Conservation (phyloP, 2,329 filamentous ascomycete species). For the Tolypocladium ophioglossoides region DNA sequence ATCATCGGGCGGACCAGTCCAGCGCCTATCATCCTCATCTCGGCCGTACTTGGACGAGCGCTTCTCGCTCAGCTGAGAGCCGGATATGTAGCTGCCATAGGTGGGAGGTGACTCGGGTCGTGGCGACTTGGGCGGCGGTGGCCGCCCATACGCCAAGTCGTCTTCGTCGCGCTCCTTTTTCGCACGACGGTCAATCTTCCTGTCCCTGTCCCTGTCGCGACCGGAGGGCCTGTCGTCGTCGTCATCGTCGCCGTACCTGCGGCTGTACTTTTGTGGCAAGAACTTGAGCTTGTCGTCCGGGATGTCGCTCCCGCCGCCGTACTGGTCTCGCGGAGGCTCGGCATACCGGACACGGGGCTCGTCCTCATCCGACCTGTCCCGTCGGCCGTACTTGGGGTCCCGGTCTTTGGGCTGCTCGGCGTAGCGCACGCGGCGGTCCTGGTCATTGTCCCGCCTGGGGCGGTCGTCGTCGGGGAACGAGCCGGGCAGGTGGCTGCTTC, state of each 20-base stretch:
- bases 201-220: conserved; percentile 11
- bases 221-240: conserved; percentile 7
- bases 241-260: conserved; percentile 17
- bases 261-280: conserved; percentile 37
- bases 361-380: conserved; percentile 7
- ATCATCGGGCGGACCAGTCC: conserved; percentile 3
- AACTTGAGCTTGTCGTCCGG: conserved; percentile 30
- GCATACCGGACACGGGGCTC: conserved; percentile 10
- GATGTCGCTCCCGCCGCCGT: conserved; percentile 9
- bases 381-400: conserved; percentile 4
- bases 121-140: conserved; percentile 14
- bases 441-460: conserved; percentile 8
- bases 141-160: conserved; percentile 40
- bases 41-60: conserved; percentile 12
- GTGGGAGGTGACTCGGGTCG: conserved; percentile 10
- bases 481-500: conserved; percentile 15
- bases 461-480: conserved; percentile 22
- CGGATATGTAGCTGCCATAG: conserved; percentile 17
- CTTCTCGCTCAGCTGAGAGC: conserved; percentile 8
- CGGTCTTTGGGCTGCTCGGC: conserved; percentile 8
- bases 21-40: conserved; percentile 1
- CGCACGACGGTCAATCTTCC: conserved; percentile 13
- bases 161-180: conserved; percentile 25
- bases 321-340: conserved; percentile 8
- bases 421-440: conserved; percentile 12